Base-by-base conservation (phyloP, 345 rosid genomes). In the Cardamine chenopodiifolia region DNA sequence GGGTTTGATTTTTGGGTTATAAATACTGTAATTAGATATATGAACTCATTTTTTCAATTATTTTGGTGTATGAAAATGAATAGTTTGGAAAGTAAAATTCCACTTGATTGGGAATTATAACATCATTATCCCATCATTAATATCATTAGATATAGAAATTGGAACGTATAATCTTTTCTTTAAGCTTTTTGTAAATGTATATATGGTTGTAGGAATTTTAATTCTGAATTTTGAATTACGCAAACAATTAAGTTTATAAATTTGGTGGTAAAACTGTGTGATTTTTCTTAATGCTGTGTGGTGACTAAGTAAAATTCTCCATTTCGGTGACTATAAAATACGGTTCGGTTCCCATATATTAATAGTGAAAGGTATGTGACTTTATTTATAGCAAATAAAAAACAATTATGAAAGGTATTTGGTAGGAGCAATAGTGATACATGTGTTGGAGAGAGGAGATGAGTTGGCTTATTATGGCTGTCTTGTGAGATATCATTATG, bases 21-120 rank as follows among this genome's bases (percentile, higher is more conserved):
- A 49, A 26, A 76, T 70, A 71, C 68, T 71, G 80, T 77, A 77
- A 77, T 64, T 77, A 71, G 76, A 37, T 65, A 76, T 71, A 57
- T 63, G 47, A 28, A 56, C 66, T 63, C 80, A 57, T 47, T 77
- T 77, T 61, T 70, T 77, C 17, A 65, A 71, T 77, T 71, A 47
- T 65, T 71, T 71, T 71, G 80, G 62, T 71, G 76, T 70, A 77
- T 71, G 72, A 44, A 70, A 64, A 58, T 15, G 56, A 77, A 54
- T 60, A 47, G 68, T 42, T 60, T 61, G 63, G 39, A 31, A 68
- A 37, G 55, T 75, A 45, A 70, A 40, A 34, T 12, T 55, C 57
- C 57, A 42, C 57, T 65, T 64, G 11, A 19, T 19, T 39, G 44
- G 37, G 5, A 37, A 70, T n/a, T 32, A 35, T 34, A 31, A 34